These are phyloP conservation scores for Daldinia sp. DNA, from an alignment of 2,329 filamentous ascomycete genomes.

Conservation along the genomic window DNA sequence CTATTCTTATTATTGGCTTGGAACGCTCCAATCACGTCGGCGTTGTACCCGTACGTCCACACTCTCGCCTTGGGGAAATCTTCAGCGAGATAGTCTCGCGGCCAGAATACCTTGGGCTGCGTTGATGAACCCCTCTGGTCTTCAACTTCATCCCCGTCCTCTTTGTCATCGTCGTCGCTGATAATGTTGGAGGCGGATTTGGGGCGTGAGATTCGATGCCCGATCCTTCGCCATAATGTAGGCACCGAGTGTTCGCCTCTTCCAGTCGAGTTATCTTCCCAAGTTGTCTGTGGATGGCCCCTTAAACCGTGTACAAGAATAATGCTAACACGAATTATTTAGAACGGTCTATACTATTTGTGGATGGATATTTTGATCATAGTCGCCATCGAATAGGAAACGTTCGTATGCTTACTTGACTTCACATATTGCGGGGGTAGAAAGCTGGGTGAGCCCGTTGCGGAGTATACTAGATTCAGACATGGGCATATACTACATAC, in stretches of 20 bases:
- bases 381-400: not conserved
- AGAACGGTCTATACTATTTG: not conserved
- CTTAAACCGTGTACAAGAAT: slow-evolving; percentile 54
- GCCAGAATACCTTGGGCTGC: slow-evolving; percentile 51
- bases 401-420: not conserved
- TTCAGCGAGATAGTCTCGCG: slow-evolving; percentile 52
- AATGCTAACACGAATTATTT: slow-evolving; percentile 44
- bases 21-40: slow-evolving; percentile 54
- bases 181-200: not conserved
- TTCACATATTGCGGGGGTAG: not conserved
- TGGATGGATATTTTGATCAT: not conserved
- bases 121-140: not conserved
- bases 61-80: slow-evolving; percentile 54
- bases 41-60: slow-evolving; percentile 58
- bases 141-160: not conserved
- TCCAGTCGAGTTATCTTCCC: slow-evolving; percentile 42
- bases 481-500: not conserved
- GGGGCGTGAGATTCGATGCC: not conserved
- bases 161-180: not conserved
- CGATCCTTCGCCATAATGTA: slow-evolving; percentile 4
- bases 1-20: slow-evolving; percentile 36
- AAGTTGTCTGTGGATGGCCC: slow-evolving; percentile 53
- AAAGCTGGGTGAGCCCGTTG: not conserved
- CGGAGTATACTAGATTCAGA: not conserved
- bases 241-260: not conserved